Evolutionary conservation across 108 stramenopile species (phyloP).

Genomic region (Skeletonema grethae): DNA sequence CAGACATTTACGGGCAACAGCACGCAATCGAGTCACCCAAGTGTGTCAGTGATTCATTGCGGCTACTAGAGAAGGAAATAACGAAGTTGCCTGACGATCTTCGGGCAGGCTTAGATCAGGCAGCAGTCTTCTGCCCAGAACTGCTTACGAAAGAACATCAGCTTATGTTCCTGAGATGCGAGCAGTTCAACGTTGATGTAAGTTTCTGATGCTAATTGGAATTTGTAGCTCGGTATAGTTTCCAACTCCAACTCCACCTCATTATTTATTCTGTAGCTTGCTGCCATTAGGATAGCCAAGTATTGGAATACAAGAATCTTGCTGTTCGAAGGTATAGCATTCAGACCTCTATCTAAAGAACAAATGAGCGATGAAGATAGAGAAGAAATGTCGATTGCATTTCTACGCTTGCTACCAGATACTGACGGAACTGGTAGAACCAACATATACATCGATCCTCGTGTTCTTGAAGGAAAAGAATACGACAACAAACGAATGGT

Average conservation of each 20-base stretch:
- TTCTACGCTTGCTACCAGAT: constrained; percentile 19
- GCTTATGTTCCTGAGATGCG: constrained; percentile 32
- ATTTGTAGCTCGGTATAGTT: neutral
- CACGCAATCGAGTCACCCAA: constrained; percentile 25
- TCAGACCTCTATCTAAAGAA: constrained; percentile 15
- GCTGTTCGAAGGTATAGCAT: constrained; percentile 24
- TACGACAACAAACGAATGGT: constrained; percentile 45
- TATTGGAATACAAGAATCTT: constrained; percentile 31
- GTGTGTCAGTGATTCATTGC: constrained; percentile 14
- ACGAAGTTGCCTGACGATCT: constrained; percentile 14
- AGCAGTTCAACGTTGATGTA: constrained; percentile 41
- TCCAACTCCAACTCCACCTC: neutral
- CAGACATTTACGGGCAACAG: constrained; percentile 28
- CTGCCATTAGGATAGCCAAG: constrained; percentile 17
- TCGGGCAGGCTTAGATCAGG: neutral
- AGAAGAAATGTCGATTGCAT: constrained; percentile 20
- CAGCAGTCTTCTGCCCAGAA: constrained; percentile 16
- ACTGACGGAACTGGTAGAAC: constrained; percentile 47
- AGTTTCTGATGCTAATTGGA: constrained; percentile 7
- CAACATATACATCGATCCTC: constrained; percentile 55
- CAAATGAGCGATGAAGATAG: constrained; percentile 4
- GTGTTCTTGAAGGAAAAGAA: constrained; percentile 37
- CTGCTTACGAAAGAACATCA: constrained; percentile 17
- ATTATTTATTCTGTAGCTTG: neutral
- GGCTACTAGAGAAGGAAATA: constrained; percentile 21